Evolutionary conservation across 2,329 filamentous ascomycete species (phyloP).

Genomic region (Biscogniauxia sp.): DNA sequence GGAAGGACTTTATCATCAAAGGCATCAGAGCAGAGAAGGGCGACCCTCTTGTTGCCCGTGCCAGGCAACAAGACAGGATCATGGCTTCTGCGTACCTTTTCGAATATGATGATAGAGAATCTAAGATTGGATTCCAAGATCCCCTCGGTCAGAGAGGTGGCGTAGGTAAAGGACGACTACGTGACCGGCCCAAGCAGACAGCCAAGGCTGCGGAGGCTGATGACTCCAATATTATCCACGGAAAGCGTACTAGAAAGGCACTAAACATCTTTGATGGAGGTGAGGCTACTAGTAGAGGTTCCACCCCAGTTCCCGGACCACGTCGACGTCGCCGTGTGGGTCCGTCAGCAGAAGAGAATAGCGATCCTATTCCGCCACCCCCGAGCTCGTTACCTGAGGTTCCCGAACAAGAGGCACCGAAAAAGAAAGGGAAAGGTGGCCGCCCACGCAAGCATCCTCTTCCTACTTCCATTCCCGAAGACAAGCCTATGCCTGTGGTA

Average conservation of each 20-base stretch:
- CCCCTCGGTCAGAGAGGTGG: conserved; percentile 56
- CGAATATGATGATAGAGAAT: conserved; percentile 57
- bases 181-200: conserved; percentile 56
- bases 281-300: conserved; percentile 50
- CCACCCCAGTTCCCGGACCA: conserved; percentile 43
- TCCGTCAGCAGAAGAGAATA: conserved; percentile 23
- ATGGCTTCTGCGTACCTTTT: conserved; percentile 61
- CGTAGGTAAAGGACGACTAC: conserved; percentile 51
- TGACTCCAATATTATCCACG: conserved; percentile 44
- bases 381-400: conserved; percentile 13
- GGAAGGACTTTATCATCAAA: conserved; percentile 54
- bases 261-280: conserved; percentile 50
- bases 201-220: conserved; percentile 57
- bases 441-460: conserved; percentile 30
- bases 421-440: conserved; percentile 32
- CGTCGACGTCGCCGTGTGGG: conserved; percentile 27
- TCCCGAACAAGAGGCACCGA: conserved; percentile 22
- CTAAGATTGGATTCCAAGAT: conserved; percentile 58
- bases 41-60: conserved; percentile 43
- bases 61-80: conserved; percentile 51
- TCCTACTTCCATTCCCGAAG: conserved; percentile 21
- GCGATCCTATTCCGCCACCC: conserved; percentile 11
- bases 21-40: conserved; percentile 48
- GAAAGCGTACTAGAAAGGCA: conserved; percentile 54
- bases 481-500: conserved; percentile 10